phyloP scores from a whole-genome alignment of 2,329 filamentous ascomycete genomes.

The Aspergillus latus region DNA sequence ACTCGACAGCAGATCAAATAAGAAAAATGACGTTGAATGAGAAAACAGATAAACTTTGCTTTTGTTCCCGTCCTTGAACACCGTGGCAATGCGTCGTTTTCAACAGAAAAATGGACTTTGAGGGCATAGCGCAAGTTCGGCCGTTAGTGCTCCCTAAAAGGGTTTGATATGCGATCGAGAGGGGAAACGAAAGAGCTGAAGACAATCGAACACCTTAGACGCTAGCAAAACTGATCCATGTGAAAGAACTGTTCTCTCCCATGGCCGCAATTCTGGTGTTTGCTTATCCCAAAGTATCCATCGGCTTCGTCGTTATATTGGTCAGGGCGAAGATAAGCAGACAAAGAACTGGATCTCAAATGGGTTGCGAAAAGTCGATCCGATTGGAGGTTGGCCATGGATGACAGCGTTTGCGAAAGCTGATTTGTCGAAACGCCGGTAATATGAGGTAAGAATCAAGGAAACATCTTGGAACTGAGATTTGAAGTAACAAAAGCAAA shows the following conservation, averaged over 20 bases:
- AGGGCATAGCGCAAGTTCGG: conserved; percentile 8
- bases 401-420: neutral
- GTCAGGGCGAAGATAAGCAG: neutral
- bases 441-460: conserved; percentile 7
- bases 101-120: conserved; percentile 2
- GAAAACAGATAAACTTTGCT: neutral
- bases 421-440: conserved; percentile 11
- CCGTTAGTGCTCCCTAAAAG: conserved; percentile 11
- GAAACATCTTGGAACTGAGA: conserved; percentile 3
- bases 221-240: neutral
- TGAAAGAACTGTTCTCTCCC: neutral
- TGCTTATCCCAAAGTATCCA: conserved; percentile 2
- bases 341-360: neutral
- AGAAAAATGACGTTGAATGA: neutral
- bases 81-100: conserved; percentile 16
- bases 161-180: neutral
- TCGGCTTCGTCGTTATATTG: conserved; percentile 2
- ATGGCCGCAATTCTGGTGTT: neutral
- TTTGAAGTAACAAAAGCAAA: conserved; percentile 1
- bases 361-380: neutral
- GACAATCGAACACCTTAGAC: neutral
- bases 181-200: neutral
- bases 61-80: conserved; percentile 11
- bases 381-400: conserved; percentile 6
- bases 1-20: neutral